These are phyloP conservation scores for Vitis labrusca DNA, from an alignment of 164 flowering plant genomes.

Conservation along the genomic window DNA sequence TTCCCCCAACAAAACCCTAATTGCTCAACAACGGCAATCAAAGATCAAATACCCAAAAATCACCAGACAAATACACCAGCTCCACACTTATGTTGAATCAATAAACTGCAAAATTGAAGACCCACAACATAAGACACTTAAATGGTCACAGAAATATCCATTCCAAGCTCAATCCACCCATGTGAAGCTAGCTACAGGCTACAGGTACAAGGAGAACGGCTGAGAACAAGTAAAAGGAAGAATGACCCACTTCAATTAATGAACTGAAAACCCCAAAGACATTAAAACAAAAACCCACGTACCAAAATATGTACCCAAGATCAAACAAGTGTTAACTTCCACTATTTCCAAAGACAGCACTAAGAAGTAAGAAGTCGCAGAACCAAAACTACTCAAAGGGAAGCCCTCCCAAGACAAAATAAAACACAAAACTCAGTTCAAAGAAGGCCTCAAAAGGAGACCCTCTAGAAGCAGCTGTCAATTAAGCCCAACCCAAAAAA, in stretches of 20 bases:
- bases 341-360: slow-evolving; percentile 29
- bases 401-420: slow-evolving; percentile 12
- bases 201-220: background rate
- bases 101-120: slow-evolving; percentile 9
- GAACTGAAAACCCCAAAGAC: slow-evolving; percentile 17
- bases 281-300: slow-evolving; percentile 6
- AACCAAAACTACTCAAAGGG: slow-evolving; percentile 18
- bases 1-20: slow-evolving; percentile 5
- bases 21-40: background rate
- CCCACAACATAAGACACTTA: slow-evolving; percentile 4
- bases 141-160: slow-evolving; percentile 4
- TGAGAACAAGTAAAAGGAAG: slow-evolving; percentile 8
- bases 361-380: slow-evolving; percentile 22
- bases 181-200: background rate
- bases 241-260: slow-evolving; percentile 24
- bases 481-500: slow-evolving; percentile 8
- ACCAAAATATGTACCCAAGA: slow-evolving; percentile 19
- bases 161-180: slow-evolving; percentile 7
- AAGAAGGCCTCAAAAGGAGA: slow-evolving; percentile 20
- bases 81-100: too few relatives aligned
- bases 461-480: slow-evolving; percentile 29
- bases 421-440: slow-evolving; percentile 15
- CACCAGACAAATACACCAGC: background rate
- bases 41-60: slow-evolving; percentile 9
- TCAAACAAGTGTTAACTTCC: slow-evolving; percentile 17